A percentile compares a stretch with the other conserved stretches of the same genome.
phyloP scores from a whole-genome alignment of 805 yeast species.

The Wickerhamomyces sydowiorum region DNA sequence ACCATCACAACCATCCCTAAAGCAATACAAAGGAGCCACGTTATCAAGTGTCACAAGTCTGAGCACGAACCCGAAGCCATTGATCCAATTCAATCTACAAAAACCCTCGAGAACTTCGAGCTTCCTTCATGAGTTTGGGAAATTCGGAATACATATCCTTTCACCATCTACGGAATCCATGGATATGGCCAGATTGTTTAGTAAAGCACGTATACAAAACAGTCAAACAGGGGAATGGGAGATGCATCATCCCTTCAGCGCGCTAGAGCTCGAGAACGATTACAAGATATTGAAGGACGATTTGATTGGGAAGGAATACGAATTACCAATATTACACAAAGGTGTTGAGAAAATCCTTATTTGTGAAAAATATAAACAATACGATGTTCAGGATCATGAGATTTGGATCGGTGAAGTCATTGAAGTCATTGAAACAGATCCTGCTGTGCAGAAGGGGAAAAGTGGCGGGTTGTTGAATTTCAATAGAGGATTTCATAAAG shows the following conservation, averaged over 20 bases:
- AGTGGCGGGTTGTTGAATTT: conserved; percentile 66
- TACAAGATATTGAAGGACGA: conserved; percentile 21
- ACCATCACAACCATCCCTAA: conserved; percentile 13
- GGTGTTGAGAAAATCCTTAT: conserved; percentile 53
- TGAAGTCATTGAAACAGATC: conserved; percentile 39
- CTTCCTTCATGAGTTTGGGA: conserved; percentile 48
- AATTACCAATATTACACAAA: conserved; percentile 47
- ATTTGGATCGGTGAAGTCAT: conserved; percentile 81
- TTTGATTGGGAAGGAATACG: conserved; percentile 4
- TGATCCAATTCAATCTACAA: conserved; percentile 82
- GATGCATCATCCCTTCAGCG: conserved; percentile 42
- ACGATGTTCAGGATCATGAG: conserved; percentile 77
- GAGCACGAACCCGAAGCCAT: conserved; percentile 69
- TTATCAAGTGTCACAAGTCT: conserved; percentile 82
- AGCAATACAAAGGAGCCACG: conserved; percentile 63
- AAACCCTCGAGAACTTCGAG: conserved; percentile 78
- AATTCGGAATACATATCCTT: conserved; percentile 71
- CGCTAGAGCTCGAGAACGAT: conserved; percentile 28
- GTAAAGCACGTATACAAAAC: conserved; percentile 41
- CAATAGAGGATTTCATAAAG: conserved; percentile 52
- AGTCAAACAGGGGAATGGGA: conserved; percentile 17
- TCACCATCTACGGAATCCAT: conserved; percentile 55
- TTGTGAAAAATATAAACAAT: conserved; percentile 48
- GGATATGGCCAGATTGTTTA: conserved; percentile 59
- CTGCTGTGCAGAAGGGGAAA: conserved; percentile 19